Conservation (phyloP, 306 rosid genomes). For the Medicago ruthenica region DNA sequence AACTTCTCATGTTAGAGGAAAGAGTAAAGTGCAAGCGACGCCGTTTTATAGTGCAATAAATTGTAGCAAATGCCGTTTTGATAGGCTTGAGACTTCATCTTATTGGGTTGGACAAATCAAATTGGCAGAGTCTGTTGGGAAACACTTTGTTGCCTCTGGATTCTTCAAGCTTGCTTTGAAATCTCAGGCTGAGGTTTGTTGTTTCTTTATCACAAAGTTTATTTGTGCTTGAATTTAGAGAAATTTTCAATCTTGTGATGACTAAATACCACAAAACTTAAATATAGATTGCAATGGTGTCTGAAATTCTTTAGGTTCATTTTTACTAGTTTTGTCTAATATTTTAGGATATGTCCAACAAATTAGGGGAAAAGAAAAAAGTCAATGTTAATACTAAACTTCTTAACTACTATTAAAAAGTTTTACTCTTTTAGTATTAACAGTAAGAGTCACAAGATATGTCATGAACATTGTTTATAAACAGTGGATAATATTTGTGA, state of each 20-base stretch:
- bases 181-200: slow-evolving; percentile 45
- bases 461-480: too few relatives aligned
- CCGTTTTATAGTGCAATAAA: slow-evolving; percentile 42
- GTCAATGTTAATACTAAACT: too few relatives aligned
- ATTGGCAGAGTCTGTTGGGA: slow-evolving; percentile 45
- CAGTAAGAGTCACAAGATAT: too few relatives aligned
- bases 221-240: neutral
- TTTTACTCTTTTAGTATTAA: too few relatives aligned
- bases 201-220: neutral
- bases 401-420: too few relatives aligned
- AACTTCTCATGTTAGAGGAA: slow-evolving; percentile 11
- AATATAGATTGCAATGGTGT: too few relatives aligned
- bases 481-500: too few relatives aligned
- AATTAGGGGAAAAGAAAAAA: too few relatives aligned
- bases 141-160: slow-evolving; percentile 39
- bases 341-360: too few relatives aligned
- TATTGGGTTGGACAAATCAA: slow-evolving; percentile 47
- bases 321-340: too few relatives aligned
- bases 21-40: slow-evolving; percentile 17
- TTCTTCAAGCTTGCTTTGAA: slow-evolving; percentile 46
- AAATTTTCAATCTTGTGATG: neutral
- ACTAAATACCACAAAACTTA: too few relatives aligned
- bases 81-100: slow-evolving; percentile 42
- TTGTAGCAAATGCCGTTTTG: slow-evolving; percentile 53
- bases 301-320: too few relatives aligned